These are phyloP conservation scores for Coemansia linderi DNA, from an alignment of 371 early-diverging fungal genomes.

Conservation along the genomic window DNA sequence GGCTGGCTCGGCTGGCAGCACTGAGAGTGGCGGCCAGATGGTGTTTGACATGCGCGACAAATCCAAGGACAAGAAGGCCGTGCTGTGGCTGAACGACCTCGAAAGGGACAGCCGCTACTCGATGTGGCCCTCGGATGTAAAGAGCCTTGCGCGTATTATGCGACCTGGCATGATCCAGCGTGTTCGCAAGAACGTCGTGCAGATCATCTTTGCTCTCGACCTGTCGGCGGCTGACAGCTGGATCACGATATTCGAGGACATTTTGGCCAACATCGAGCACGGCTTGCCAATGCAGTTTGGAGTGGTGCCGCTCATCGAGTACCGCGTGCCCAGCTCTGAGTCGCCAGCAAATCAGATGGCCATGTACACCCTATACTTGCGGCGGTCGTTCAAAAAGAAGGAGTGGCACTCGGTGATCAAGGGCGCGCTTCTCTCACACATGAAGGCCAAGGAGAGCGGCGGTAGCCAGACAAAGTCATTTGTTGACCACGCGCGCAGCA, in stretches of 20 bases:
- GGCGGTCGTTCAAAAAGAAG: slow-evolving; percentile 42
- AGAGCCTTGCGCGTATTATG: slow-evolving; percentile 60
- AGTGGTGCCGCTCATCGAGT: slow-evolving; percentile 65
- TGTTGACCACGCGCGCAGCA: slow-evolving; percentile 15
- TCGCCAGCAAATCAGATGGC: slow-evolving; percentile 57
- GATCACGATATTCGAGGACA: slow-evolving; percentile 59
- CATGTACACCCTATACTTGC: slow-evolving; percentile 54
- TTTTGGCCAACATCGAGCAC: slow-evolving; percentile 63
- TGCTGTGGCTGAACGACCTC: slow-evolving; percentile 89
- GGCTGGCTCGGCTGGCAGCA: slow-evolving; percentile 2
- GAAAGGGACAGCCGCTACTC: slow-evolving; percentile 78
- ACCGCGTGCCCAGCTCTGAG: slow-evolving; percentile 16
- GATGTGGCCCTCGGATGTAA: slow-evolving; percentile 64
- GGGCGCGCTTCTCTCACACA: slow-evolving; percentile 26
- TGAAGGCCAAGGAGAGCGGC: background rate
- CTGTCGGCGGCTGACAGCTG: slow-evolving; percentile 58
- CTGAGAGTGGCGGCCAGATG: background rate
- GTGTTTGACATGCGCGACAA: slow-evolving; percentile 82
- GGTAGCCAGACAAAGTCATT: background rate
- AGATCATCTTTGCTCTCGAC: slow-evolving; percentile 70
- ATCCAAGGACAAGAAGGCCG: slow-evolving; percentile 51
- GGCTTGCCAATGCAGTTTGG: slow-evolving; percentile 84
- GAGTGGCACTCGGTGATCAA: slow-evolving; percentile 31
- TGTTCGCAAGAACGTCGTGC: slow-evolving; percentile 73
- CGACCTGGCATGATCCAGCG: slow-evolving; percentile 73